These are phyloP conservation scores for Annulohypoxylon bovei DNA, from an alignment of 495 filamentous ascomycete species.

Conservation along the genomic window DNA sequence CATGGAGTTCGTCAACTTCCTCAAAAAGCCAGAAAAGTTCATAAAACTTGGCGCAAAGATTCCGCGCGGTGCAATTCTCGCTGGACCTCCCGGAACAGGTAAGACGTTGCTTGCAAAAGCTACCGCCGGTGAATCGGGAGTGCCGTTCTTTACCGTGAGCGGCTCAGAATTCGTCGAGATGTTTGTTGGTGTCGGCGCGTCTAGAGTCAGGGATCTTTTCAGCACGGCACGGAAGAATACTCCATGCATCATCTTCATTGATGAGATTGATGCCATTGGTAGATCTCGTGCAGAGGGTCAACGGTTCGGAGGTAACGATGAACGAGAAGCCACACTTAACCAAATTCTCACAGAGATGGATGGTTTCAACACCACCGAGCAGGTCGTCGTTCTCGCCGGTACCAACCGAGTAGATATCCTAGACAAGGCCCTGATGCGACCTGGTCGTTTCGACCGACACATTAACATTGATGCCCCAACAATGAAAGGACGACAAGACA, in stretches of 20 bases:
- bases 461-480: constrained; percentile 93
- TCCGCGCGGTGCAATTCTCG: constrained; percentile 93
- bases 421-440: constrained; percentile 94
- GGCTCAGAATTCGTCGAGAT: constrained; percentile 99
- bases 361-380: constrained; percentile 96
- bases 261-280: constrained; percentile 98
- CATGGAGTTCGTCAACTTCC: constrained; percentile 98
- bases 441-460: constrained; percentile 95
- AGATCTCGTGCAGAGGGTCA: constrained; percentile 80
- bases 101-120: constrained; percentile 98
- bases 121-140: constrained; percentile 95
- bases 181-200: constrained; percentile 98
- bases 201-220: constrained; percentile 93
- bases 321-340: constrained; percentile 95
- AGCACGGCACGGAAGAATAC: constrained; percentile 94
- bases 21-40: constrained; percentile 89
- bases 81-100: constrained; percentile 96
- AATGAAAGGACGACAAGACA: constrained; percentile 95
- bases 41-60: constrained; percentile 97
- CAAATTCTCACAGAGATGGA: constrained; percentile 99
- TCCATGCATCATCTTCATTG: constrained; percentile 99
- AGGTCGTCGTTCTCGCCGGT: constrained; percentile 97
- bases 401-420: constrained; percentile 95
- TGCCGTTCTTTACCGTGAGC: constrained; percentile 97
- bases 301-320: constrained; percentile 88